Base-by-base conservation (phyloP, 1,139 yeast genomes). In the Yamadazyma dendronema region DNA sequence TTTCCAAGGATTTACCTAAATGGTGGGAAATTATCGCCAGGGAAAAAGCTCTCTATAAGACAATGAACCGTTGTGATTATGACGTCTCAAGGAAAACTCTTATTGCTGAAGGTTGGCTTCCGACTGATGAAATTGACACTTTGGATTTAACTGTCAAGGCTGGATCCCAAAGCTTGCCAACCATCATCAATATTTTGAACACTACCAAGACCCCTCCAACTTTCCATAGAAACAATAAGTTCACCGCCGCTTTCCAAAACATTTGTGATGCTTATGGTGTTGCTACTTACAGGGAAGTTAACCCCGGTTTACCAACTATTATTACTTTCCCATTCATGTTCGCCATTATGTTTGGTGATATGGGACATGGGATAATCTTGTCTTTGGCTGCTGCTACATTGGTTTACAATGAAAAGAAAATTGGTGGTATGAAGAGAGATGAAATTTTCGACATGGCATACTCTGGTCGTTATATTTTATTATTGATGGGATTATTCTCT, bases 331-430 rank as follows among this genome's bases (percentile, higher is more conserved):
- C 94, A 27, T 84, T 84, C 54, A 81, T 84, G 88, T 84, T 84
- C 63, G 90, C 94, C 25, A 79, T 84, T 49, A 84, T 84, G 94
- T 84, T 84, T 67, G 94, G 94, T 71, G 94, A 84, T 63, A 61
- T 83, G 44, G 94, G 94, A 17, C 94, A 84, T 58, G 94, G 94
- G 3, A 70, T 84, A 45, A 71, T 84, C 40, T 63, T 84, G 52
- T 62, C 77, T 33, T 61, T 81, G 44, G 81, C 82, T 23, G 89
- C 87, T 1, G 57, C 69, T 28, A 55, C 67, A 15, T 62, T 84
- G 48, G 88, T 84, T 6, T 50, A 73, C 37, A 77, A 79, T 52
- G 92, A 84, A 54, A 76, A 70, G 48, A 66, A 69, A 40, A 67
- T 84, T 33, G 76, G 71, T 19, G 67, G 65, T 19, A 74, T 81